These are phyloP conservation scores for Golubevia pallescens DNA, from an alignment of 1,284 basidiomycete genomes.

Conservation along the genomic window DNA sequence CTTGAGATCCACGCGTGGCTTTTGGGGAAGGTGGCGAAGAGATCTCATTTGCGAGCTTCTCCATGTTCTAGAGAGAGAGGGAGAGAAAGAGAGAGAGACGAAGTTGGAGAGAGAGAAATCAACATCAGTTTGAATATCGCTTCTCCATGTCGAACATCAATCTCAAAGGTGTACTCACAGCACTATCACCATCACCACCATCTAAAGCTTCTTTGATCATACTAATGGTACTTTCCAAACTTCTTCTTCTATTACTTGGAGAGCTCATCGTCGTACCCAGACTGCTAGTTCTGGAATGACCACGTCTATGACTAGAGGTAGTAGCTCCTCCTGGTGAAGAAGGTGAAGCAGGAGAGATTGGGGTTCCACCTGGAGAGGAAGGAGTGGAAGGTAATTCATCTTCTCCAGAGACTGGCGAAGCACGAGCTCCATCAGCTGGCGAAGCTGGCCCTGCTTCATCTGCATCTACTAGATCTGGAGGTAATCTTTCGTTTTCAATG, in stretches of 20 bases:
- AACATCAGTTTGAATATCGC: neutral
- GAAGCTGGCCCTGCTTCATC: constrained; percentile 40
- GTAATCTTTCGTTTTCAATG: constrained; percentile 61
- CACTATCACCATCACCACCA: constrained; percentile 44
- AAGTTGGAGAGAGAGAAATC: neutral
- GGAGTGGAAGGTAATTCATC: constrained; percentile 6
- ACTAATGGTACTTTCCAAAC: constrained; percentile 58
- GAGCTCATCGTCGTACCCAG: constrained; percentile 60
- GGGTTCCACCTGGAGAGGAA: constrained; percentile 9
- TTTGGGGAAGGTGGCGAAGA: constrained; percentile 32
- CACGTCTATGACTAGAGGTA: constrained; percentile 25
- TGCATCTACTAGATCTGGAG: constrained; percentile 55
- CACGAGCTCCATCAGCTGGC: constrained; percentile 29
- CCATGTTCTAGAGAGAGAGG: constrained; percentile 17
- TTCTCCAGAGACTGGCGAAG: constrained; percentile 14
- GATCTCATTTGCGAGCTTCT: constrained; percentile 47
- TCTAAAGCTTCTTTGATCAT: constrained; percentile 62
- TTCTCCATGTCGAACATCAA: neutral
- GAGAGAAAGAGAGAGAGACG: constrained; percentile 1
- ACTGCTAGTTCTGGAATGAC: constrained; percentile 39
- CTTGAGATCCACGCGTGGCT: constrained; percentile 1
- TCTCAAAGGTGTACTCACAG: constrained; percentile 6
- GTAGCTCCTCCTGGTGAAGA: neutral
- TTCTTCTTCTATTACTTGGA: constrained; percentile 56
- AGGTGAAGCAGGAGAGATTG: constrained; percentile 1